Evolutionary conservation across 768 basidiomycete species (phyloP).

Genomic region (Pleurotus tuber-regium): DNA sequence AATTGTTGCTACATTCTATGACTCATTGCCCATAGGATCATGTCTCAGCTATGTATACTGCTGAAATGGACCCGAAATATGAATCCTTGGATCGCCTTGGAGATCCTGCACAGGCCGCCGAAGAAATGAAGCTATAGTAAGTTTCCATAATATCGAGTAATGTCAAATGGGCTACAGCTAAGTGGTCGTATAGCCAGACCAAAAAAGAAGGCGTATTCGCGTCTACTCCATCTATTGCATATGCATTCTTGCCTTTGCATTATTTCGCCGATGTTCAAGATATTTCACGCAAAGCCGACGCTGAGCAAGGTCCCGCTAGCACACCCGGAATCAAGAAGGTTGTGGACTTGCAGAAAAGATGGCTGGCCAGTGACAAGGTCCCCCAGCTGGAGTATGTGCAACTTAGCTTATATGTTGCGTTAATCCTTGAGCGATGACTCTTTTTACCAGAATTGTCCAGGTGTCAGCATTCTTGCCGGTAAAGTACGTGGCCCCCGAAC

Average conservation of each 20-base stretch:
- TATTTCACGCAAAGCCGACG: neutral
- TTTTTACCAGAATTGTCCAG: conserved; percentile 9
- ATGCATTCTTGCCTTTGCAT: conserved; percentile 13
- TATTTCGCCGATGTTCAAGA: conserved; percentile 5
- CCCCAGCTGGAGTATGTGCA: conserved; percentile 17
- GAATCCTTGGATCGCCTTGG: conserved; percentile 15
- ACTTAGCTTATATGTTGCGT: too few species aligned
- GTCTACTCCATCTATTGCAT: conserved; percentile 7
- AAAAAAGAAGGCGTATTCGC: conserved; percentile 11
- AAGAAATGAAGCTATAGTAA: conserved; percentile 16
- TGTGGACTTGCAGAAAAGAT: neutral
- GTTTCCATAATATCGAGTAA: neutral
- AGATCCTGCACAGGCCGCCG: conserved; percentile 12
- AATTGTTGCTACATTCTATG: too few species aligned
- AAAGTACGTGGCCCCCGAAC: conserved; percentile 3
- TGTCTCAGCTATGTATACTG: conserved; percentile 7
- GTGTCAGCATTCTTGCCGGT: conserved; percentile 14
- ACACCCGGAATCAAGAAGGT: neutral
- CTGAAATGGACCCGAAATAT: conserved; percentile 15
- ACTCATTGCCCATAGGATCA: conserved; percentile 18
- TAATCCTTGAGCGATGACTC: too few species aligned
- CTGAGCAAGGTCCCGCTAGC: too few species aligned
- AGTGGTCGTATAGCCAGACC: conserved; percentile 4
- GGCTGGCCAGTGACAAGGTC: conserved; percentile 10
- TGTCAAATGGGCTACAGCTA: too few species aligned